These are phyloP conservation scores for Nakazawaea siamensis DNA, from an alignment of 805 yeast species.

Conservation along the genomic window DNA sequence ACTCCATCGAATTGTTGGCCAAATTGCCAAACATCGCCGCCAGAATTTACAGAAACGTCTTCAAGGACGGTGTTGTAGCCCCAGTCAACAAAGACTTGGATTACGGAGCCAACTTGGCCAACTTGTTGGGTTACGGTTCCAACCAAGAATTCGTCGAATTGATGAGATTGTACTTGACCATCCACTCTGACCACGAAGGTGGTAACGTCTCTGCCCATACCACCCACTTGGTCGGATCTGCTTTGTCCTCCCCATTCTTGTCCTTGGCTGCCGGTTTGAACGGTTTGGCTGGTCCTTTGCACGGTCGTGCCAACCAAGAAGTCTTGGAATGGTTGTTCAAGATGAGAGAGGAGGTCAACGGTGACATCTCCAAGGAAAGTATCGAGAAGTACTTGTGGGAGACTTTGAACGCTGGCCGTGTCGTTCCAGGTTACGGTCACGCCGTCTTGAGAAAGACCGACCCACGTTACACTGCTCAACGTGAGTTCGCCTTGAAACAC, in stretches of 20 bases:
- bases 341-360: constrained; percentile 58
- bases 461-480: constrained; percentile 81
- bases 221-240: constrained; percentile 80
- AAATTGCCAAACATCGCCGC: constrained; percentile 78
- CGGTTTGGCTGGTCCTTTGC: constrained; percentile 84
- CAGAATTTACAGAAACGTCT: constrained; percentile 75
- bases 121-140: constrained; percentile 49
- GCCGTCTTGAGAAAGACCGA: constrained; percentile 85
- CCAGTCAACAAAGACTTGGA: constrained; percentile 45
- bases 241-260: constrained; percentile 69
- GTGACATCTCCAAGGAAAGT: constrained; percentile 59
- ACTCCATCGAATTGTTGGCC: constrained; percentile 71
- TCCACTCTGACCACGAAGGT: constrained; percentile 87
- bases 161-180: constrained; percentile 72
- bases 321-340: constrained; percentile 74
- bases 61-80: constrained; percentile 69
- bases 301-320: constrained; percentile 85
- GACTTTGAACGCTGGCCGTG: constrained; percentile 73
- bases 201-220: constrained; percentile 86
- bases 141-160: constrained; percentile 68
- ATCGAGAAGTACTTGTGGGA: constrained; percentile 75
- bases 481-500: constrained; percentile 69
- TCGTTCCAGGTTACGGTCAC: constrained; percentile 85
- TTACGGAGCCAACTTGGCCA: constrained; percentile 56
- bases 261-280: constrained; percentile 76